Evolutionary conservation across 2,329 filamentous ascomycete genomes (phyloP), one percentile per base, ranked within the genome.

Genomic region (Fusarium tanahbumbuense): DNA sequence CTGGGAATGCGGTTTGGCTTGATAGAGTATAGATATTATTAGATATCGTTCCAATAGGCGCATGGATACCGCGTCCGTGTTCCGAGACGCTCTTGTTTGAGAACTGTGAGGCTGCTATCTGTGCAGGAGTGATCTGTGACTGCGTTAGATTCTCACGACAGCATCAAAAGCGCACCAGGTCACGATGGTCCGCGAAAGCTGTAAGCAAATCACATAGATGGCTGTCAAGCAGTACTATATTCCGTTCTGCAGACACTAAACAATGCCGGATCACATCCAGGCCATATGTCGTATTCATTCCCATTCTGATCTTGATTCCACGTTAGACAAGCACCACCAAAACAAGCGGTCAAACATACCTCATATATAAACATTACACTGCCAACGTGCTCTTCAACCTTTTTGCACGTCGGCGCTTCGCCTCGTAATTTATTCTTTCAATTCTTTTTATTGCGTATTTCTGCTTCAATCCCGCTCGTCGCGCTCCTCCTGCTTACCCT

Each of bases 401-500:
- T 32, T 37, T 32, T 37, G 34, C 34, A 37, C 34, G 34, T 37
- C 34, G 34, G 34, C 34, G 10, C 18, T 37, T 37, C 34, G 34
- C 44, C 40, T 50, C 50, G 42, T 22, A 45, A 40, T 34, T 30
- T 44, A 15, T 45, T 59, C 48, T 64, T 64, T 37, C n/a, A 12
- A 30, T 20, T 48, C 28, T 16, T 56, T 27, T 23, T 23, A 22
- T 44, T 56, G 5, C 32, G 18, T 30, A 12, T 3, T 44, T 40
- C 47, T 15, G 37, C 48, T 76, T 76, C 72, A 74, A 22, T 76
- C 78, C 18, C 72, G 77, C 28, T 79, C 78, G 73, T 80, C 70
- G 12, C 60, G 61, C 30, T 76, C 78, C 6, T 76, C 78, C 9
- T 67, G 78, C n/a, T 80, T 81, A 15, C 73, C 80, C 8, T 77